Percentiles rank a stretch among this genome's conserved stretches.
phyloP scores from a whole-genome alignment of 1,139 yeast species.

The Blastobotrys proliferans region DNA sequence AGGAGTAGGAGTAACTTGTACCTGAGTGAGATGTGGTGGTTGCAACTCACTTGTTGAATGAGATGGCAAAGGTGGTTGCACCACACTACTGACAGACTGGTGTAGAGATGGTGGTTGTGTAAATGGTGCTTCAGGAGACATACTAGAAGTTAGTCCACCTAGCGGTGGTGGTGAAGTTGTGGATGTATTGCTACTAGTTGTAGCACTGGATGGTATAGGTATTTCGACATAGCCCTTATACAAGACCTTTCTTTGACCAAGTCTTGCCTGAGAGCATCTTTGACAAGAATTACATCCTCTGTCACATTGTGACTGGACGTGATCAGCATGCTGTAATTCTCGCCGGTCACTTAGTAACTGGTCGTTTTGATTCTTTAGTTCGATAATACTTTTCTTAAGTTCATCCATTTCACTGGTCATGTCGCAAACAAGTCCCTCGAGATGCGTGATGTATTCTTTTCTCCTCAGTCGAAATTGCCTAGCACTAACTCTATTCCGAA shows the following conservation, averaged over 20 bases:
- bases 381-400: constrained; percentile 21
- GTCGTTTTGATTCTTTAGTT: constrained; percentile 16
- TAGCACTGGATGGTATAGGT: constrained; percentile 4
- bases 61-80: not conserved
- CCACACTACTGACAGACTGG: too few species aligned
- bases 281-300: constrained; percentile 11
- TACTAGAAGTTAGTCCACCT: too few species aligned
- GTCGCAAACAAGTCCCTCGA: constrained; percentile 28
- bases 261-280: constrained; percentile 10
- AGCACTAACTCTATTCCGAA: constrained; percentile 34
- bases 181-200: not conserved
- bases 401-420: constrained; percentile 25
- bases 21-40: not conserved
- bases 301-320: not conserved
- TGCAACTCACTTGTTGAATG: not conserved
- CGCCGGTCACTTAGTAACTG: constrained; percentile 5
- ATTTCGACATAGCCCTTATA: not conserved
- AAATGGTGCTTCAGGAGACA: too few species aligned
- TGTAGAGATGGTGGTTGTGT: too few species aligned
- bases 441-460: constrained; percentile 33
- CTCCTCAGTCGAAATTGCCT: constrained; percentile 34
- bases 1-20: not conserved
- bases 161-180: too few species aligned
- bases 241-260: constrained; percentile 4
- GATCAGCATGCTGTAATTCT: not conserved